These are phyloP conservation scores for Fusarium musae DNA, from an alignment of 2,329 filamentous ascomycete species.

Conservation along the genomic window DNA sequence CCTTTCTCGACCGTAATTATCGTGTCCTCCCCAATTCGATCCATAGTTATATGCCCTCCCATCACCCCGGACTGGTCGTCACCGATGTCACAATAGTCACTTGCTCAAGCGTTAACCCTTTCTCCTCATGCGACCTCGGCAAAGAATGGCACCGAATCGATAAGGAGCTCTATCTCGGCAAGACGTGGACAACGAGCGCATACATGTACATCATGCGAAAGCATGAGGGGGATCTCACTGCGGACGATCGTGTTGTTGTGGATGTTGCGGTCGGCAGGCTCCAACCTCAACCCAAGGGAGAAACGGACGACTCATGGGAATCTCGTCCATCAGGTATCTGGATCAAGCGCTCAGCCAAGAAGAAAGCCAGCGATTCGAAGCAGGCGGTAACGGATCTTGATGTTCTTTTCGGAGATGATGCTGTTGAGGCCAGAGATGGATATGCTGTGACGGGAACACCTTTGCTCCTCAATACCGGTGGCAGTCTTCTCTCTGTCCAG, in stretches of 20 bases:
- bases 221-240: slow-evolving; percentile 82
- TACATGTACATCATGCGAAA: slow-evolving; percentile 86
- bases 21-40: slow-evolving; percentile 85
- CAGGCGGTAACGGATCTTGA: slow-evolving; percentile 83
- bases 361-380: slow-evolving; percentile 78
- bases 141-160: slow-evolving; percentile 83
- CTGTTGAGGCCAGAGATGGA: slow-evolving; percentile 85
- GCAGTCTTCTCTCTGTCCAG: slow-evolving; percentile 74
- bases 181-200: slow-evolving; percentile 78
- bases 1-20: slow-evolving; percentile 90
- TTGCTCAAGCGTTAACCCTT: slow-evolving; percentile 79
- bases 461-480: slow-evolving; percentile 73
- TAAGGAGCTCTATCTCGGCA: slow-evolving; percentile 86
- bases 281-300: slow-evolving; percentile 65
- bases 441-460: slow-evolving; percentile 84
- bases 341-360: slow-evolving; percentile 79
- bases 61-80: slow-evolving; percentile 85
- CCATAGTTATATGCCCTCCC: slow-evolving; percentile 86
- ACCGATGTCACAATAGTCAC: slow-evolving; percentile 84
- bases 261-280: slow-evolving; percentile 80
- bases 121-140: slow-evolving; percentile 81
- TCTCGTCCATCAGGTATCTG: slow-evolving; percentile 80
- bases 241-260: slow-evolving; percentile 81
- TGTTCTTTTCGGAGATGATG: slow-evolving; percentile 89
- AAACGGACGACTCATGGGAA: slow-evolving; percentile 78